phyloP scores from a whole-genome alignment of 1,139 yeast genomes.

The Pichia terricola region DNA sequence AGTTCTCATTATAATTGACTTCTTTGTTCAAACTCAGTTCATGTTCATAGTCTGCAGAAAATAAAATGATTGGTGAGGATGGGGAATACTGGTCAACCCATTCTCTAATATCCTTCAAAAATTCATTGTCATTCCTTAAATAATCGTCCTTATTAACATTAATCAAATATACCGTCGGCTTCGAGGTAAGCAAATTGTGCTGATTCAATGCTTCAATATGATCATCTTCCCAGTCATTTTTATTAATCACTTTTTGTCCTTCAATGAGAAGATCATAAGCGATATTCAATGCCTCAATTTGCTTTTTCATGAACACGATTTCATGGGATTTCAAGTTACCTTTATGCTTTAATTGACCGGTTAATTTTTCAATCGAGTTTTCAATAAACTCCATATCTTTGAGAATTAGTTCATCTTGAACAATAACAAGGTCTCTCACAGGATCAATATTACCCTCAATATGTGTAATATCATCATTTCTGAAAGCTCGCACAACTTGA shows the following conservation, averaged over 20 bases:
- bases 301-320: conserved; percentile 59
- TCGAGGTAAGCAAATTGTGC: conserved; percentile 70
- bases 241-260: conserved; percentile 89
- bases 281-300: not conserved
- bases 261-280: conserved; percentile 48
- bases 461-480: conserved; percentile 95
- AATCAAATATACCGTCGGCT: conserved; percentile 90
- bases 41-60: conserved; percentile 72
- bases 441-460: conserved; percentile 98
- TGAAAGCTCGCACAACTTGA: conserved; percentile 97
- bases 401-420: conserved; percentile 83
- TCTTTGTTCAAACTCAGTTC: conserved; percentile 56
- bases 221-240: conserved; percentile 86
- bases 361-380: conserved; percentile 77
- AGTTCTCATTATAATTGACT: conserved; percentile 78
- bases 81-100: conserved; percentile 94
- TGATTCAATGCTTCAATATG: conserved; percentile 79
- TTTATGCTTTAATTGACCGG: conserved; percentile 38
- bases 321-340: conserved; percentile 28
- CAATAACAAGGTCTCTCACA: conserved; percentile 85
- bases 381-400: conserved; percentile 94
- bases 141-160: conserved; percentile 91
- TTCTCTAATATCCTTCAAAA: conserved; percentile 80
- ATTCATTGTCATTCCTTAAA: conserved; percentile 96
- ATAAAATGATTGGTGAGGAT: conserved; percentile 90